phyloP scores from a whole-genome alignment of 768 basidiomycete species.

The Rhizopogon vinicolor region DNA sequence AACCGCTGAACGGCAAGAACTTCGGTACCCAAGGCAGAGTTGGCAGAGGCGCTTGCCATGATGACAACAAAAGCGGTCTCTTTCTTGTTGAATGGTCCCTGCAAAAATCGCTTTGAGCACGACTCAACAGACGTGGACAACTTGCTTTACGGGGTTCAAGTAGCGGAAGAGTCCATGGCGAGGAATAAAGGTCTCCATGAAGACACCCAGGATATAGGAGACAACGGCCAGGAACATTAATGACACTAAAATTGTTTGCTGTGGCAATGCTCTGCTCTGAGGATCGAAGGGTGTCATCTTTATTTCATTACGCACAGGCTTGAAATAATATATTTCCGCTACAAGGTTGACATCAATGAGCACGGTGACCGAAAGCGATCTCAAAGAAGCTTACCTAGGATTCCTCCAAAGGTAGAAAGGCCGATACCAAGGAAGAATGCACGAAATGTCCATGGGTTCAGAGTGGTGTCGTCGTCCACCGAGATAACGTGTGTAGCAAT shows the following conservation, averaged over 20 bases:
- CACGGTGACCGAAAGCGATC: constrained; percentile 3
- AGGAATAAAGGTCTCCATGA: constrained; percentile 44
- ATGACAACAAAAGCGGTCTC: constrained; percentile 56
- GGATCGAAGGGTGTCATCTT: background rate
- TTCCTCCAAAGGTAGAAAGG: constrained; percentile 43
- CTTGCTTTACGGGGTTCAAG: constrained; percentile 40
- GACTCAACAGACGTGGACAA: background rate
- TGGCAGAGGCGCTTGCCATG: constrained; percentile 52
- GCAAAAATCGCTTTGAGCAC: constrained; percentile 2
- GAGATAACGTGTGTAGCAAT: constrained; percentile 39
- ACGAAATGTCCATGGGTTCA: constrained; percentile 44
- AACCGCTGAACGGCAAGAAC: constrained; percentile 47
- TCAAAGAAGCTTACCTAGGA: constrained; percentile 31
- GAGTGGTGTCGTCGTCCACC: constrained; percentile 38
- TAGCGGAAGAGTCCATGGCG: constrained; percentile 39
- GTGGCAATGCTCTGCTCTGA: constrained; percentile 1
- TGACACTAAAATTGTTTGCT: constrained; percentile 51
- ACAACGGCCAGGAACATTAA: constrained; percentile 51
- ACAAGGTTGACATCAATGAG: constrained; percentile 1
- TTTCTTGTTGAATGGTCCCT: constrained; percentile 58
- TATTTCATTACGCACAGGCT: constrained; percentile 31
- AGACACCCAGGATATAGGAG: constrained; percentile 44
- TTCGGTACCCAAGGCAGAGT: constrained; percentile 49
- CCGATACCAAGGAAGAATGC: constrained; percentile 42
- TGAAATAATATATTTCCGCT: constrained; percentile 54